These are phyloP conservation scores for Graphium sp. DNA, from an alignment of 2,329 filamentous ascomycete species.

Conservation along the genomic window DNA sequence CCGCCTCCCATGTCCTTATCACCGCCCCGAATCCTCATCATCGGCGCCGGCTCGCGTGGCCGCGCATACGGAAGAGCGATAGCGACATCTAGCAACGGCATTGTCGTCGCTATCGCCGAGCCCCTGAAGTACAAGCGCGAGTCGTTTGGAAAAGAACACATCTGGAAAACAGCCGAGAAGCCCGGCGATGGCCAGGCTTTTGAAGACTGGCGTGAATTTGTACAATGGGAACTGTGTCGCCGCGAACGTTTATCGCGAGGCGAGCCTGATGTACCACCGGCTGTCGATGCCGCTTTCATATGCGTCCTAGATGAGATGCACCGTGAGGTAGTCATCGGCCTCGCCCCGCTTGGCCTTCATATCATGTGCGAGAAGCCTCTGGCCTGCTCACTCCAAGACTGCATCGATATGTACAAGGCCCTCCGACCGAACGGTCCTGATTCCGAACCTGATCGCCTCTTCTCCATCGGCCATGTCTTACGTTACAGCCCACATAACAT, in stretches of 20 bases:
- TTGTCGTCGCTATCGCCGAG: conserved; percentile 67
- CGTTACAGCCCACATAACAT: conserved; percentile 90
- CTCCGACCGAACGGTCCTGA: conserved; percentile 20
- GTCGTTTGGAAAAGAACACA: conserved; percentile 51
- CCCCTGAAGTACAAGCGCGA: conserved; percentile 62
- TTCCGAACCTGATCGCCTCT: conserved; percentile 29
- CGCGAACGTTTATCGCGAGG: conserved; percentile 34
- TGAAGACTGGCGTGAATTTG: conserved; percentile 54
- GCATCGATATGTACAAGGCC: conserved; percentile 53
- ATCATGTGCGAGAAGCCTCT: conserved; percentile 94
- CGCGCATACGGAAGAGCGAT: conserved; percentile 57
- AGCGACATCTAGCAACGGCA: conserved; percentile 42
- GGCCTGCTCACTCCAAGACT: conserved; percentile 63
- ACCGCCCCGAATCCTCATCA: conserved; percentile 55
- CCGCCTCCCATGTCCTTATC: conserved; percentile 26
- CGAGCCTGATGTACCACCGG: conserved; percentile 25
- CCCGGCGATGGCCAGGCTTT: conserved; percentile 52
- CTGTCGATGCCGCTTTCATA: conserved; percentile 45
- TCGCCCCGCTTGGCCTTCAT: conserved; percentile 57
- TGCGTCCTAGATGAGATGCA: conserved; percentile 81
- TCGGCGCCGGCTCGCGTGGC: conserved; percentile 71
- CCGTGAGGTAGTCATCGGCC: conserved; percentile 57
- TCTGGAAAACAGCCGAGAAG: conserved; percentile 40
- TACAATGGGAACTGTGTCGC: conserved; percentile 52
- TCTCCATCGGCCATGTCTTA: conserved; percentile 87